phyloP scores from a whole-genome alignment of 148 eudicot genomes.

The Camellia japonica region DNA sequence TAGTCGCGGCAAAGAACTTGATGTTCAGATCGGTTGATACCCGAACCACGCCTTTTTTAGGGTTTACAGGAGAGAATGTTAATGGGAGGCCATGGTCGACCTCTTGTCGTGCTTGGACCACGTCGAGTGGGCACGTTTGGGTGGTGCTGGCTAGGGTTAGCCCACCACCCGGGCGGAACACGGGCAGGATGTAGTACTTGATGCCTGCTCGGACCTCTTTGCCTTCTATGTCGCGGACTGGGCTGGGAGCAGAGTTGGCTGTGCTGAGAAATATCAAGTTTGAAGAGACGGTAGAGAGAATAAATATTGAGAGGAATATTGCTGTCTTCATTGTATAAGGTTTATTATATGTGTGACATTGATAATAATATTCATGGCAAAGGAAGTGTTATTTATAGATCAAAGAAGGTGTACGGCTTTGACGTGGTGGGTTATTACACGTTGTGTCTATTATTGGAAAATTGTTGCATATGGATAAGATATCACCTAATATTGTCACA shows the following conservation, averaged over 20 bases:
- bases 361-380: no score
- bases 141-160: neutral
- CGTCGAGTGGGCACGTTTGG: neutral
- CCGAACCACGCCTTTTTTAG: slow-evolving; percentile 16
- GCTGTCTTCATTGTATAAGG: neutral
- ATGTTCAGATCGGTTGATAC: slow-evolving; percentile 39
- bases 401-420: no score
- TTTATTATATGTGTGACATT: neutral
- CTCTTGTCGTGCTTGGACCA: neutral
- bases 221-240: slow-evolving; percentile 20
- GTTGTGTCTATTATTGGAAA: no score
- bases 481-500: no score
- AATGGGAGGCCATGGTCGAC: neutral
- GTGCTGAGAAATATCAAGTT: neutral
- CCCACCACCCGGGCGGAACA: slow-evolving; percentile 21
- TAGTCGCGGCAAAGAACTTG: slow-evolving; percentile 24
- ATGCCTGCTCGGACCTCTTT: slow-evolving; percentile 14
- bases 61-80: slow-evolving; percentile 4
- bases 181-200: slow-evolving; percentile 25
- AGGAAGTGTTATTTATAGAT: no score
- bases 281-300: neutral
- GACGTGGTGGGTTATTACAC: no score
- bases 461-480: no score
- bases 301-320: neutral
- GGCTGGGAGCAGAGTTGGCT: neutral